Percentiles rank a stretch among this genome's conserved stretches.
Conservation (phyloP, 1,139 yeast genomes). For the Saccharomycopsis phalli region DNA sequence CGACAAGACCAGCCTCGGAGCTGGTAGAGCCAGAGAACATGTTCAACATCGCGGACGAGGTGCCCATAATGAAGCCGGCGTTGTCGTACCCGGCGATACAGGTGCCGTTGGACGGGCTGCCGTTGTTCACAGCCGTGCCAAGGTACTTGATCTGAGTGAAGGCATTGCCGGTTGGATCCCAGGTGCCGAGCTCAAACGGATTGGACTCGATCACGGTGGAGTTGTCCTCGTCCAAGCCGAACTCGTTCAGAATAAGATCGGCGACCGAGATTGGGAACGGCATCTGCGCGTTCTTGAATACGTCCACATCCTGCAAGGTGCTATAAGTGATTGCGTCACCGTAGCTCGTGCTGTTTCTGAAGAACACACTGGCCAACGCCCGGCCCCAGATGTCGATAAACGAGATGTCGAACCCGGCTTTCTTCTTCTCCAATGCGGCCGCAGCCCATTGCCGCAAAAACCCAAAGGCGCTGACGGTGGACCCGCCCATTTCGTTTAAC, state of each 20-base stretch:
- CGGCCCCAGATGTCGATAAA: slow-evolving; percentile 80
- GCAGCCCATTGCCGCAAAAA: slow-evolving; percentile 54
- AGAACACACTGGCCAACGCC: slow-evolving; percentile 60
- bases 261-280: slow-evolving; percentile 67
- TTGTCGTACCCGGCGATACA: slow-evolving; percentile 61
- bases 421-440: slow-evolving; percentile 43
- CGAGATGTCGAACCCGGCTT: slow-evolving; percentile 61
- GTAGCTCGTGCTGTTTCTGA: slow-evolving; percentile 44
- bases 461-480: slow-evolving; percentile 1
- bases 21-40: slow-evolving; percentile 27
- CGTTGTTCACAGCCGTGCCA: slow-evolving; percentile 60
- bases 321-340: slow-evolving; percentile 65
- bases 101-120: slow-evolving; percentile 36
- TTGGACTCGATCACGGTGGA: slow-evolving; percentile 73
- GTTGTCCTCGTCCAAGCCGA: slow-evolving; percentile 58
- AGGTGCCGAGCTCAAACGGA: slow-evolving; percentile 80
- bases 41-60: slow-evolving; percentile 66
- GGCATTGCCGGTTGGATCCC: slow-evolving; percentile 70
- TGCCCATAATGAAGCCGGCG: slow-evolving; percentile 61
- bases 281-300: slow-evolving; percentile 41
- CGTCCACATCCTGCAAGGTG: slow-evolving; percentile 41
- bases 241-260: slow-evolving; percentile 57
- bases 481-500: slow-evolving; percentile 48
- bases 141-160: slow-evolving; percentile 64
- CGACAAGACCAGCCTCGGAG: neutral